Evolutionary conservation across 257 asterid species (phyloP), one percentile per base, ranked within the genome.

Genomic region (Apocynum venetum): DNA sequence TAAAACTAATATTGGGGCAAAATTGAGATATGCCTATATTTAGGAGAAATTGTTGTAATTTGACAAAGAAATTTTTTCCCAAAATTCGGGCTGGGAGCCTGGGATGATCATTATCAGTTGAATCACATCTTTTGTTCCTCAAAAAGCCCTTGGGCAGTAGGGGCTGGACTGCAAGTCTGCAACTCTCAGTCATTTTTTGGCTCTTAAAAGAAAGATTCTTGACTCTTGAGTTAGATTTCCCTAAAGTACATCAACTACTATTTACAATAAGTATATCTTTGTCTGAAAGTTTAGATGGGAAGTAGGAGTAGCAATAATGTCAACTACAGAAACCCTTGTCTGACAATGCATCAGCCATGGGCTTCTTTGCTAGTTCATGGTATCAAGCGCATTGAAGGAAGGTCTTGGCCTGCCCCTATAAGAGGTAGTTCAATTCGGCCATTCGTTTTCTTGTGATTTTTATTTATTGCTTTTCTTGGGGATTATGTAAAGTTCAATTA

Each of bases 281-380:
- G 68, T 43, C n/a, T 8, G 46, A 44, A 56, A 46, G 41, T 4
- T 36, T 31, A 43, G 80, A 89, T 91, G 92, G 89, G 87, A 40
- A 86, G 86, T 71, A 82, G 87, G 68, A 65, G 77, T 13, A 81
- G 86, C 47, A 46, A 75, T 13, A 84, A 79, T 10, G 80, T 85
- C 40, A 92, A 85, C 69, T 92, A 91, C 74, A 88, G 85, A 79
- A 94, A 92, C 83, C 97, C 98, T 72, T 94, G 98, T 82, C 85
- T 94, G 14, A 94, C 98, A 41, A 89, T 94, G 98, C 98, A 94
- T 87, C 98, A 94, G 83, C 98, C 98, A 36, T 94, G 98, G 98
- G 98, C 98, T 76, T 92, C 97, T 86, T 77, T 94, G 76, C 97
- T 94, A 74, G 95, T 94, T 68, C 59, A 89, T 78, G 98, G 97